phyloP scores from a whole-genome alignment of 2,329 filamentous ascomycete species.

The Fusarium sp. region DNA sequence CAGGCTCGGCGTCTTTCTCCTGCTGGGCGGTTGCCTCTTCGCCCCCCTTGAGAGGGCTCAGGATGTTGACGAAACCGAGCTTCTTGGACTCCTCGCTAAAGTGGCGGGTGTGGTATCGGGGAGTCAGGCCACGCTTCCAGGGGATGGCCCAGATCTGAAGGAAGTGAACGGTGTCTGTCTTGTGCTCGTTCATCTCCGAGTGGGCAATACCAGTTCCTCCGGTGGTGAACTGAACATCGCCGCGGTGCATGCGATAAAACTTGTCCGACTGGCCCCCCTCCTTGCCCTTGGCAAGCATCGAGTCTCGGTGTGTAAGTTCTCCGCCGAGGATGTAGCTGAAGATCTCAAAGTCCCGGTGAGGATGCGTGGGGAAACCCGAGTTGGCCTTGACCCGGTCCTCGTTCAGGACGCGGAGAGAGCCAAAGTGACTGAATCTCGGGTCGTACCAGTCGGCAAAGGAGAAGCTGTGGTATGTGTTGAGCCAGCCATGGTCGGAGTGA shows the following conservation, averaged over 20 bases:
- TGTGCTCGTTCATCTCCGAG: slow-evolving; percentile 81
- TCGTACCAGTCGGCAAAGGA: slow-evolving; percentile 78
- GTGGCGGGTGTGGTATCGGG: slow-evolving; percentile 76
- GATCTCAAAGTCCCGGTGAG: slow-evolving; percentile 87
- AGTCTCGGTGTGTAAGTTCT: slow-evolving; percentile 87
- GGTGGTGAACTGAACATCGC: slow-evolving; percentile 89
- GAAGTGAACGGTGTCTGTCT: slow-evolving; percentile 76
- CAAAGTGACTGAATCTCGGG: slow-evolving; percentile 72
- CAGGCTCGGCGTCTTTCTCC: slow-evolving; percentile 69
- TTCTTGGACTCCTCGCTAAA: slow-evolving; percentile 78
- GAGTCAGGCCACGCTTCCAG: slow-evolving; percentile 74
- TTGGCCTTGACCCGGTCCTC: slow-evolving; percentile 81
- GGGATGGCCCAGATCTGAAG: slow-evolving; percentile 89
- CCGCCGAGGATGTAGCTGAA: slow-evolving; percentile 87
- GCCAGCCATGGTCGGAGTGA: slow-evolving; percentile 84
- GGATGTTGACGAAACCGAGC: slow-evolving; percentile 73
- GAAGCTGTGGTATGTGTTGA: slow-evolving; percentile 87
- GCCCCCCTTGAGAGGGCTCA: slow-evolving; percentile 76
- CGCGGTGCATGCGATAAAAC: slow-evolving; percentile 75
- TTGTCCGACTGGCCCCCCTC: slow-evolving; percentile 67
- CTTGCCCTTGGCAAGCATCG: slow-evolving; percentile 75
- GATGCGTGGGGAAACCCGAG: slow-evolving; percentile 83
- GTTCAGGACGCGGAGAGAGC: slow-evolving; percentile 82
- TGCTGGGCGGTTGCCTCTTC: slow-evolving; percentile 65
- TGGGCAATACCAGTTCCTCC: slow-evolving; percentile 84